Evolutionary conservation across 352 stramenopile genomes (phyloP).

Genomic region (Elongisporangium senticosum): DNA sequence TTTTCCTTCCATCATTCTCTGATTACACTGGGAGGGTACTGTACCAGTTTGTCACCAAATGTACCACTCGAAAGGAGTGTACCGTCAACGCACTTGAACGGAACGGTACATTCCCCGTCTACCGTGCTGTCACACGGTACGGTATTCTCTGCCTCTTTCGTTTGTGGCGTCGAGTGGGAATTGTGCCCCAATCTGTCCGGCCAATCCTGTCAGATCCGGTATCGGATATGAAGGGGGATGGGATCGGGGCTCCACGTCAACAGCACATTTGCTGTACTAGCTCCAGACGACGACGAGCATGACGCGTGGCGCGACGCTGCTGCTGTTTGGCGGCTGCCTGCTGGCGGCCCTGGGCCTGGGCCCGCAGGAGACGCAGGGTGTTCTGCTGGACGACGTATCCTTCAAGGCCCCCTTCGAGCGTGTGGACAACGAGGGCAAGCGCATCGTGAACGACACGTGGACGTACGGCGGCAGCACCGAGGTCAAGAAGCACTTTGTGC

Average conservation of each 20-base stretch:
- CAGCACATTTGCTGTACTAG: constrained; percentile 8
- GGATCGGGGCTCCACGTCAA: constrained; percentile 20
- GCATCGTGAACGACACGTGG: constrained; percentile 76
- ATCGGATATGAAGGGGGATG: constrained; percentile 4
- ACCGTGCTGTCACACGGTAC: neutral
- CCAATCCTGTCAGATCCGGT: neutral
- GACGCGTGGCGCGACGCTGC: constrained; percentile 25
- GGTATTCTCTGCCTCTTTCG: neutral
- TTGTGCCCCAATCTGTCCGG: neutral
- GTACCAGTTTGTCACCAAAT: neutral
- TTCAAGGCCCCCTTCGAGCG: constrained; percentile 76
- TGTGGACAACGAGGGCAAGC: constrained; percentile 49
- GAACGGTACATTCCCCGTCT: neutral
- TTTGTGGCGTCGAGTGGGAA: neutral
- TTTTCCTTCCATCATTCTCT: neutral
- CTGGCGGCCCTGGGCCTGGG: constrained; percentile 5
- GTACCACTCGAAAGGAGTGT: neutral
- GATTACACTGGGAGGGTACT: neutral
- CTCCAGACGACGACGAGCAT: constrained; percentile 11
- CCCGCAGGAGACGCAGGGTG: constrained; percentile 9
- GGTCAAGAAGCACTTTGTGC: constrained; percentile 84
- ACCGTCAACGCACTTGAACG: neutral
- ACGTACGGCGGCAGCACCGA: constrained; percentile 63
- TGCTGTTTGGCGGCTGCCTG: constrained; percentile 24
- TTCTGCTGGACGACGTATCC: constrained; percentile 58